Evolutionary conservation across 345 rosid species (phyloP), one percentile per base, ranked within the genome.

Genomic region (Diplotaxis tenuifolia): DNA sequence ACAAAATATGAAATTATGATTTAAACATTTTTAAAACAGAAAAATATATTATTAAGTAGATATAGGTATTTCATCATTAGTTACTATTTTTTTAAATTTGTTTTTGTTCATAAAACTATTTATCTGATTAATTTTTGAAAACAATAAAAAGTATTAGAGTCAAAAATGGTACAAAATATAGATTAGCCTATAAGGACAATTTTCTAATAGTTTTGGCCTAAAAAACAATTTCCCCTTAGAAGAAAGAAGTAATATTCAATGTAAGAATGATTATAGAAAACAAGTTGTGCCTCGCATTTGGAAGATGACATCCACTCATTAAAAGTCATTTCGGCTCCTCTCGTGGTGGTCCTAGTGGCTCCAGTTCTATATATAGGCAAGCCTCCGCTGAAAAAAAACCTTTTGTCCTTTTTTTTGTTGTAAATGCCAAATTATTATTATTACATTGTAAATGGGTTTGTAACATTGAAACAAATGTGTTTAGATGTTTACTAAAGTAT

Each of bases 241-340:
- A n/a, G n/a, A n/a, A n/a, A n/a, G n/a, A n/a, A n/a, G n/a, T 9
- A 1, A 3, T 34, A 3, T 38, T 38, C 73, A 67, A 57, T 50
- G 64, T 53, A 45, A 70, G 23, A 64, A 70, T 70, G 70, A 63
- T 69, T 63, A 70, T 42, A 55, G 59, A 70, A 64, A 76, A 21
- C 71, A 70, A 63, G 66, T 64, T 57, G 75, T 70, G 67, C 47
- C 65, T 18, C 22, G 34, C 53, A 76, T 56, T 32, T 65, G 67
- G 72, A 64, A 47, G 72, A 3, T 65, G 75, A 57, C 75, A 70
- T 76, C 72, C 75, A 76, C 80, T 65, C 36, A 65, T 76, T 55
- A 70, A 70, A 64, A 14, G 56, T 70, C 71, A 70, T 76, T 64
- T 57, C 67, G 47, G 49, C 71, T 70, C 67, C 34, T 70, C 47